These are phyloP conservation scores for Ogataea zsoltii DNA, from an alignment of 805 yeast genomes.

Conservation along the genomic window DNA sequence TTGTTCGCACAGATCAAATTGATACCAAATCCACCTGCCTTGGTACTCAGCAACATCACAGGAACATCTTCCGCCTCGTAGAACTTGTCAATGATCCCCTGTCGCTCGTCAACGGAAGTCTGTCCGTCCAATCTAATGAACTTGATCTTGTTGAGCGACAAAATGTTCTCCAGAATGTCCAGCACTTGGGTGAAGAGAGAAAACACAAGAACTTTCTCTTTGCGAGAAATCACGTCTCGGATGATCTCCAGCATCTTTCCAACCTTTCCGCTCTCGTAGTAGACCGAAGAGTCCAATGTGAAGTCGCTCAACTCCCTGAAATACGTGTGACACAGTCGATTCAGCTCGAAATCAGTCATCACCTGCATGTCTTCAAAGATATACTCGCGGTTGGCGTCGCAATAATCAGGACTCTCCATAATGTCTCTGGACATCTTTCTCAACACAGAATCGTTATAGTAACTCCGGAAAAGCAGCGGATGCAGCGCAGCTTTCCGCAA, in stretches of 20 bases:
- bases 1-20: constrained; percentile 93
- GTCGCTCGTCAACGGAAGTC: constrained; percentile 91
- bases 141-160: constrained; percentile 62
- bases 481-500: constrained; percentile 92
- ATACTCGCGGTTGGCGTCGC: constrained; percentile 70
- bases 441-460: constrained; percentile 57
- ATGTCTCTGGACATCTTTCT: constrained; percentile 73
- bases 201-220: constrained; percentile 75
- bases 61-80: constrained; percentile 81
- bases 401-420: constrained; percentile 77
- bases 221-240: constrained; percentile 52
- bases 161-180: constrained; percentile 79
- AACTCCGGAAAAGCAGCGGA: constrained; percentile 76
- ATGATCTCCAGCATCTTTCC: constrained; percentile 55
- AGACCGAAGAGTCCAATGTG: constrained; percentile 51
- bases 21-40: constrained; percentile 99
- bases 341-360: constrained; percentile 89
- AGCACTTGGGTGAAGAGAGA: constrained; percentile 91
- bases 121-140: constrained; percentile 90
- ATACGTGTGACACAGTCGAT: constrained; percentile 70
- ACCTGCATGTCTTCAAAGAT: constrained; percentile 93
- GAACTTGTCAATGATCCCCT: constrained; percentile 85
- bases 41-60: constrained; percentile 85
- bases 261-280: constrained; percentile 75
- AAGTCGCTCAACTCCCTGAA: constrained; percentile 60